Base-by-base conservation (phyloP, 495 filamentous ascomycete genomes). In the Penicillium diatomitis region DNA sequence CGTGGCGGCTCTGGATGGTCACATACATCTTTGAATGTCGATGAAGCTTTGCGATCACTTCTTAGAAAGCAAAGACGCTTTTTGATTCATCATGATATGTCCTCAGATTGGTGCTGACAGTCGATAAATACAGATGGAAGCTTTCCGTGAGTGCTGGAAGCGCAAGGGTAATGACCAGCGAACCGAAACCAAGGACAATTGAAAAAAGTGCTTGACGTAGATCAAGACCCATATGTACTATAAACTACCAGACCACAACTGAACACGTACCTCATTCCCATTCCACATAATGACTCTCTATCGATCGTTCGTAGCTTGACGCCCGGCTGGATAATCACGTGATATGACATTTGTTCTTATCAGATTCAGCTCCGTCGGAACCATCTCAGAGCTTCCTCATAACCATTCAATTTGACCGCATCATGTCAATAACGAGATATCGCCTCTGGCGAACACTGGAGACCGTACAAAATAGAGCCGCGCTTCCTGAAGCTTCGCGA, bases 111-210 rank as follows among this genome's bases (percentile, higher is more conserved):
- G 32, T 31, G 46, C 60, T 66, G 47, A 46, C 54, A 61, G 11
- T 30, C 4, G 44, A 20, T 20, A 20, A 20, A 30, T 41, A 33
- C 55, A 98, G 92, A 94, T 98, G 87, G 87, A 95, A 63, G 78
- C 77, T 6, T 98, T 98, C 63, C 82, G 81, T 56, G 77, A 85
- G 56, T 98, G 92, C 65, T 98, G 92, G 92, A 95, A 95, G 66
- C 76, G 72, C 49, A 84, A 95, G 52, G 84, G 90, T 41, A 98
- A 98, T 65, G 81, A 90, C 58, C 69, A 83, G 64, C 80, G 92
- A 60, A 96, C 90, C 0, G 74, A 75, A 56, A 83, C 75, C 31
- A 88, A 89, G 60, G 82, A 92, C 63, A 63, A 62, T 45, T 70
- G 41, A 61, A 41, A 12, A 29, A 38, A 20, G 20, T 11, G 41